These are phyloP conservation scores for Xylaria sp. DNA, from an alignment of 2,329 filamentous ascomycete genomes.

Conservation along the genomic window DNA sequence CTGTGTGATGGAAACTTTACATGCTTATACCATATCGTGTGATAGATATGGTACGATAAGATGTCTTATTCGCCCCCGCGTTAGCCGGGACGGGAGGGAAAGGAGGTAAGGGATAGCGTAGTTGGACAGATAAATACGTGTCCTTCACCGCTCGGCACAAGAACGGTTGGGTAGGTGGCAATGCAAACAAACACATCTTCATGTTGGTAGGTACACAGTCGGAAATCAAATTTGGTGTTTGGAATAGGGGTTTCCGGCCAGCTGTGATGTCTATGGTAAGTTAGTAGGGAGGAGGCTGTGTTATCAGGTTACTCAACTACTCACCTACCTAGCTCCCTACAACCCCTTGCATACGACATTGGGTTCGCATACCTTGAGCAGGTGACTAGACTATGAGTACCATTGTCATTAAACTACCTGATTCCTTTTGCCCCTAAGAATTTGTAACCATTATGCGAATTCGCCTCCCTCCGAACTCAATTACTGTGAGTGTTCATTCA, in stretches of 20 bases:
- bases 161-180: neutral
- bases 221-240: neutral
- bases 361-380: too few relatives aligned
- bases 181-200: too few relatives aligned
- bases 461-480: neutral
- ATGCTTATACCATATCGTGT: too few relatives aligned
- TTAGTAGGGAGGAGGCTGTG: neutral
- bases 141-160: neutral
- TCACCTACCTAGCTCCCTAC: neutral
- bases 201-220: neutral
- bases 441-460: too few relatives aligned
- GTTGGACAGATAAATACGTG: too few relatives aligned
- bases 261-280: neutral
- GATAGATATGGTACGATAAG: neutral
- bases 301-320: neutral
- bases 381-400: too few relatives aligned
- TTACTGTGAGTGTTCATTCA: neutral
- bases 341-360: neutral
- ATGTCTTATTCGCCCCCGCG: conserved; percentile 1
- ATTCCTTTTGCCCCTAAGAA: too few relatives aligned
- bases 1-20: too few relatives aligned
- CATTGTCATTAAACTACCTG: too few relatives aligned
- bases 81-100: neutral
- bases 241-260: neutral
- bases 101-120: neutral